Conservation (phyloP, 768 basidiomycete genomes). For the Amanita jacksonii region DNA sequence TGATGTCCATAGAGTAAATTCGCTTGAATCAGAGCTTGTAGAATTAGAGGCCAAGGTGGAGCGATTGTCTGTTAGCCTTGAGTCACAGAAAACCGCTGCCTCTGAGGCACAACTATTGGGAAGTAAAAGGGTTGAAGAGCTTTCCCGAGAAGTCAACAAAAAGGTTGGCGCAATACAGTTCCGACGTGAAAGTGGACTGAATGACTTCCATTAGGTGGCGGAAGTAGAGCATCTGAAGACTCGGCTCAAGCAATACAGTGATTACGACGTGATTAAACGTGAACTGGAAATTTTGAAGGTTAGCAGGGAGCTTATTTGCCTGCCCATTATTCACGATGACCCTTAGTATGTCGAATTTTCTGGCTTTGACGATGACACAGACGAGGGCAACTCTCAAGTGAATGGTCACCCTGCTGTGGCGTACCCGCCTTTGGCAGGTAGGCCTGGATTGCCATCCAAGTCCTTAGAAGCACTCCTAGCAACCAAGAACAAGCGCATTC, state of each 20-base stretch:
- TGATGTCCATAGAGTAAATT: conserved; percentile 42
- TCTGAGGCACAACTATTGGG: conserved; percentile 36
- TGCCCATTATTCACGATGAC: neutral
- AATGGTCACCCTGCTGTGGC: conserved; percentile 41
- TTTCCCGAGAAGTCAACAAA: conserved; percentile 48
- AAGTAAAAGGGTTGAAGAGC: conserved; percentile 50
- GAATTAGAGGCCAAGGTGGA: conserved; percentile 73
- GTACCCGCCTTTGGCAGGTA: conserved; percentile 78
- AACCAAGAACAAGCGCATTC: conserved; percentile 85
- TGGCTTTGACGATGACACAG: conserved; percentile 71
- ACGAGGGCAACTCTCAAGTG: conserved; percentile 38
- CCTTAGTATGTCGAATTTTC: conserved; percentile 91
- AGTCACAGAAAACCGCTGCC: conserved; percentile 44
- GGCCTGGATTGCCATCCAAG: conserved; percentile 63
- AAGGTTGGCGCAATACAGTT: too few species aligned
- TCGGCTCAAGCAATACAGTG: conserved; percentile 62
- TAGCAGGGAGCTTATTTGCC: neutral
- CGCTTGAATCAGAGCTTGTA: conserved; percentile 62
- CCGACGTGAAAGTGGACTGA: too few species aligned
- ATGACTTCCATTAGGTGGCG: too few species aligned
- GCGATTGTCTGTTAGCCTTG: conserved; percentile 55
- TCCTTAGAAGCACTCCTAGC: conserved; percentile 88
- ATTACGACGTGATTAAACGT: conserved; percentile 97
- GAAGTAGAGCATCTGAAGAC: conserved; percentile 65
- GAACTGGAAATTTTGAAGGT: conserved; percentile 99